Evolutionary conservation across 2,329 filamentous ascomycete species (phyloP), one percentile per base, ranked within the genome.

Genomic region (Monascus ruber): DNA sequence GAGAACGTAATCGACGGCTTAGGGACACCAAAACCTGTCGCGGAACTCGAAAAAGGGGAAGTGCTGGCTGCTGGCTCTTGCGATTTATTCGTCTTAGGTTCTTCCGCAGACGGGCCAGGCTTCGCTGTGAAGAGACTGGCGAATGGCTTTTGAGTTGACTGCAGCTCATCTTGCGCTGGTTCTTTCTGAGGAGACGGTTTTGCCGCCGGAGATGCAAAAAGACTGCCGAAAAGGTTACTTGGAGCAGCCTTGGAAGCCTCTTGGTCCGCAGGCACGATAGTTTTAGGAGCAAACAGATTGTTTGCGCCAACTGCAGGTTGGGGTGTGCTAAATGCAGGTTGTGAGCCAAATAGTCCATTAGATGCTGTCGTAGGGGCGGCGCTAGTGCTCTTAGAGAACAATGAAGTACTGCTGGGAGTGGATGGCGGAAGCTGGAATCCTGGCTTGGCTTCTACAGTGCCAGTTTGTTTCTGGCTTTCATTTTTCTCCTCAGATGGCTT

Each of bases 211-310:
- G 29, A 28, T 35, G 10, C 35, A 35, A 55, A 50, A 34, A 48
- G 11, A 28, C 37, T 46, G 28, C 41, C 34, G 32, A 54, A 54
- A 25, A 49, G 52, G 26, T 47, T 53, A n/a, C n/a, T 33, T 31
- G 25, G 37, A 28, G 31, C 4, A 26, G 37, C 24, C 11, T 28
- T 39, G 6, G 45, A 28, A 6, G 47, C 29, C 29, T 49, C 40
- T 33, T 47, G 37, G 25, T 45, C 44, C 7, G 39, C 33, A 27
- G 47, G 33, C 6, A 43, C 34, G 3, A 45, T 33, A 33, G 45
- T 41, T 28, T 56, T 50, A 1, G 47, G 47, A 25, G 45, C 46
- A 40, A 57, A 52, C 6, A 53, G 33, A 32, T 46, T 56, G 39
- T 43, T 47, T 4, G 49, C 39, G 10, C 47, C 41, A 5, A 17